Percentiles rank a stretch among this genome's conserved stretches.
Conservation (phyloP, 805 yeast species). For the Phaffomyces opuntiae region DNA sequence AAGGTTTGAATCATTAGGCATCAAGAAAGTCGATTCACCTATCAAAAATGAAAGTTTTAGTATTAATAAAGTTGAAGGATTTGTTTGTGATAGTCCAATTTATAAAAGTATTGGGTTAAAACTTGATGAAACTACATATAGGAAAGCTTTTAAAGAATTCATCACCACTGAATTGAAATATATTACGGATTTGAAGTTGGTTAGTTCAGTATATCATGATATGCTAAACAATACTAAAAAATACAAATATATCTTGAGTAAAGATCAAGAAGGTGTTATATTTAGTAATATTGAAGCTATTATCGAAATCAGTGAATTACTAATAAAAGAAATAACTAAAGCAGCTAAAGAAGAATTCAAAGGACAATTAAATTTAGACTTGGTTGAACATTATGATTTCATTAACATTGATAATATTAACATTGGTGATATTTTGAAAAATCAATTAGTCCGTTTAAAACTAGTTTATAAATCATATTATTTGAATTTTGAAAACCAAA, state of each 20-base stretch:
- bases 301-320: slow-evolving; percentile 28
- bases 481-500: slow-evolving; percentile 25
- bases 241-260: slow-evolving; percentile 25
- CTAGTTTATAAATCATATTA: slow-evolving; percentile 29
- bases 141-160: slow-evolving; percentile 22
- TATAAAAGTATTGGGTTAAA: slow-evolving; percentile 1
- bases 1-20: slow-evolving; percentile 16
- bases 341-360: not conserved
- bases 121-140: slow-evolving; percentile 12
- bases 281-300: slow-evolving; percentile 40
- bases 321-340: slow-evolving; percentile 18
- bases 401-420: slow-evolving; percentile 14
- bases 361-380: slow-evolving; percentile 4
- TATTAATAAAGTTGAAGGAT: slow-evolving; percentile 6
- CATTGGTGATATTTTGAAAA: slow-evolving; percentile 25
- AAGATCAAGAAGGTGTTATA: slow-evolving; percentile 30
- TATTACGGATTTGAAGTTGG: slow-evolving; percentile 22
- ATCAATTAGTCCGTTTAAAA: slow-evolving; percentile 27
- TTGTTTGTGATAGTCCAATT: slow-evolving; percentile 7
- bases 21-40: slow-evolving; percentile 32
- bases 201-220: slow-evolving; percentile 28
- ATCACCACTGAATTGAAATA: slow-evolving; percentile 30
- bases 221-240: slow-evolving; percentile 24
- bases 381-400: slow-evolving; percentile 7
- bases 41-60: slow-evolving; percentile 19